Evolutionary conservation across 148 eudicot species (phyloP), one percentile per base, ranked within the genome.

Genomic region (Silene latifolia): DNA sequence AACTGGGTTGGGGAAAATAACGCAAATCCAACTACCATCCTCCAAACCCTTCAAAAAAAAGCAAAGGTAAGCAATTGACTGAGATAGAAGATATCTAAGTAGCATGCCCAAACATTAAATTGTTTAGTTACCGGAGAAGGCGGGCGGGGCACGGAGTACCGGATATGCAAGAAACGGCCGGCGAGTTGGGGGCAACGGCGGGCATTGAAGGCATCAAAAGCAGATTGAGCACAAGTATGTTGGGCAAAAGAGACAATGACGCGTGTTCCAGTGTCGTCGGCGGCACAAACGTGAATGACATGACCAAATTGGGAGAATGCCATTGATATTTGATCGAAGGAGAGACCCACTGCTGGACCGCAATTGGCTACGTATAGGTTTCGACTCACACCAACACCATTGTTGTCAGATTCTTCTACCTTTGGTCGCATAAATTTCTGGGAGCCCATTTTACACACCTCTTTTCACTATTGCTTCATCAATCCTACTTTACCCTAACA

Each of bases 361-460:
- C 97, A 92, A 76, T 95, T 95, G 61, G 99, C 99, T 18, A 95
- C 94, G 71, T 86, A 95, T 9, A 95, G 91, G 74, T 90, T 87
- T 32, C 86, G 76, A 73, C 88, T 90, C 1, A 76, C 80, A 47
- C 57, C 71, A 0, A 11, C 79, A 27, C 67, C 69, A 71, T 72
- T 32, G 68, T 0, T 67, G 7, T 10, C 11, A 0, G 73, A 51
- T 77, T 59, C 80, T 77, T 59, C 80, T 12, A 42, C 61, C 53
- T 76, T 79, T 80, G 97, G 97, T n/a, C 86, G 85, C 57, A 85
- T 83, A 74, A 94, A 91, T 74, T 88, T 89, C 27, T 86, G 84
- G 71, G 87, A 68, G 69, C 85, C 88, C 98, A 57, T 57, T 57
- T 54, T 39, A 39, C 8, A 2, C 8, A 39, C 44, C 44, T 39